Conservation (phyloP, 345 rosid genomes). For the Gossypium anomalum region DNA sequence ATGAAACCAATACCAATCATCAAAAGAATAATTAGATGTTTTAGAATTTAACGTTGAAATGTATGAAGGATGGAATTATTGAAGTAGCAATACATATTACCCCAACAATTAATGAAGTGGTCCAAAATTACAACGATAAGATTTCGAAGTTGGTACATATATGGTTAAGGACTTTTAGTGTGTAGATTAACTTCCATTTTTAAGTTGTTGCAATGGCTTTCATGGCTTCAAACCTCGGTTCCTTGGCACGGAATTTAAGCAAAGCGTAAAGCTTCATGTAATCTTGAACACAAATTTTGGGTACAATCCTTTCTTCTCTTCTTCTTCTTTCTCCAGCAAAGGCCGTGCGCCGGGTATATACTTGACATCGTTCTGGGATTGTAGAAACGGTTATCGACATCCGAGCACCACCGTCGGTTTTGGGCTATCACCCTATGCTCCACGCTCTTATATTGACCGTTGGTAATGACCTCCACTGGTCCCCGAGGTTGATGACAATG, state of each 20-base stretch:
- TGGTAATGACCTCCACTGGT: slow-evolving; percentile 95
- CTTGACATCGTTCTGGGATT: slow-evolving; percentile 89
- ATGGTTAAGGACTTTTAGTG: too few species aligned
- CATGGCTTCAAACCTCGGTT: slow-evolving; percentile 93
- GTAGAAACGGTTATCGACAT: slow-evolving; percentile 96
- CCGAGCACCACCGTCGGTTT: slow-evolving; percentile 54
- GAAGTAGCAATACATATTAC: too few species aligned
- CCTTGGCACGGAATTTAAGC: slow-evolving; percentile 81
- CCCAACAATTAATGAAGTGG: too few species aligned
- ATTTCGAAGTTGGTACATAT: too few species aligned
- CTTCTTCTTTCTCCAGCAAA: slow-evolving; percentile 47
- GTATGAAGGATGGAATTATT: too few species aligned
- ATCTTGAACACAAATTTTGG: slow-evolving; percentile 83
- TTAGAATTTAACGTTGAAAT: too few species aligned
- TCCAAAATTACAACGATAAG: too few species aligned
- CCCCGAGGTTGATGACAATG: slow-evolving; percentile 89
- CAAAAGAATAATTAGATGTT: too few species aligned
- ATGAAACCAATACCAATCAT: too few species aligned
- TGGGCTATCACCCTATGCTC: slow-evolving; percentile 84
- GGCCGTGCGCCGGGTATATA: slow-evolving; percentile 77
- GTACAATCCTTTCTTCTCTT: slow-evolving; percentile 38
- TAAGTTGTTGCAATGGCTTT: slow-evolving; percentile 49
- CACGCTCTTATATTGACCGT: slow-evolving; percentile 88
- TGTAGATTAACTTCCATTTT: neutral
- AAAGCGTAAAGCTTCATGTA: slow-evolving; percentile 80